Evolutionary conservation across 2,329 filamentous ascomycete genomes (phyloP).

Genomic region (Trichoderma pleuroti): DNA sequence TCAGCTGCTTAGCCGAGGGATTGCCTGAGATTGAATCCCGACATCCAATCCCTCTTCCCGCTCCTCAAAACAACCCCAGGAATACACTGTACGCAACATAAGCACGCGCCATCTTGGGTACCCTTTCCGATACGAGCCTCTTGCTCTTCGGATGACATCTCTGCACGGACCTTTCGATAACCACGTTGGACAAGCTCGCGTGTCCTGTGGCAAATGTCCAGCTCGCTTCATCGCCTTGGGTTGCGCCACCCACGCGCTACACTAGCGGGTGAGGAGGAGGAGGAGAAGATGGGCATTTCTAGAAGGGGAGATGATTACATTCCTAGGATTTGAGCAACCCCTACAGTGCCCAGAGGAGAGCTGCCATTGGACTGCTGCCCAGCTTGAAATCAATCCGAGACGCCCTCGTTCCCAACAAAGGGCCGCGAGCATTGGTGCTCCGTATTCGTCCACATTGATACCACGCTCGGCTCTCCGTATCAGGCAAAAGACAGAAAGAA

Average conservation of each 20-base stretch:
- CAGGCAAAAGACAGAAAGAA: background rate
- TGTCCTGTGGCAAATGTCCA: constrained; percentile 5
- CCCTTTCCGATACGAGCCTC: background rate
- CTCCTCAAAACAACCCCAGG: background rate
- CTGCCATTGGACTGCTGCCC: background rate
- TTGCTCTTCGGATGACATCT: background rate
- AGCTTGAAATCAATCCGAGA: background rate
- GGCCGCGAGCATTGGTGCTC: background rate
- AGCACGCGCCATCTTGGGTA: background rate
- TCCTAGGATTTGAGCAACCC: too few species aligned
- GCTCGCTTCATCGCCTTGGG: background rate
- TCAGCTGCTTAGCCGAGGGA: background rate
- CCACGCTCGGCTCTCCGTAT: background rate
- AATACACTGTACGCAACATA: background rate
- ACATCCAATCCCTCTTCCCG: background rate
- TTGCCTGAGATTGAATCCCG: background rate
- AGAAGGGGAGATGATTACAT: too few species aligned
- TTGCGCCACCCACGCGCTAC: background rate
- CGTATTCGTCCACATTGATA: background rate
- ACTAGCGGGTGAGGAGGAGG: background rate
- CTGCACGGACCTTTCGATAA: background rate
- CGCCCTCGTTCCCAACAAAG: background rate
- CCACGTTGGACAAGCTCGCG: constrained; percentile 16
- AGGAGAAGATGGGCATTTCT: background rate
- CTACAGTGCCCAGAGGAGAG: too few species aligned